Evolutionary conservation across 768 basidiomycete genomes (phyloP), one percentile per base, ranked within the genome.

Genomic region (Trametes villosa): DNA sequence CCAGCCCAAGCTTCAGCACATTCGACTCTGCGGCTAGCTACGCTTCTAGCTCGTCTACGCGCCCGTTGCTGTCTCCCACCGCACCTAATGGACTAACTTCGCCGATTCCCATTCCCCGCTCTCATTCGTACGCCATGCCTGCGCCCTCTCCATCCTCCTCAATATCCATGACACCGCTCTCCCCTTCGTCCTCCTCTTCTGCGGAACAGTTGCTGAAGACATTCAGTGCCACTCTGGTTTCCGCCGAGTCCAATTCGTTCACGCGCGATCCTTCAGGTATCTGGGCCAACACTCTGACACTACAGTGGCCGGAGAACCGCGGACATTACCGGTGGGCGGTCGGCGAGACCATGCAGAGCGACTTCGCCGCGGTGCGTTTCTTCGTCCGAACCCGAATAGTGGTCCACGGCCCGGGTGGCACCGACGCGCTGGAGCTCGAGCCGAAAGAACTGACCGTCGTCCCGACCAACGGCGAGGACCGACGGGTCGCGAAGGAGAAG

Each of bases 291-390:
- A 87, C 82, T 1, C 74, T 92, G 45, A 86, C 86, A 9, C 73
- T 91, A 41, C 86, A 87, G 65, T 90, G 91, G 87, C 89, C 91
- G 15, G 81, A 83, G 34, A 73, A 81, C 54, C 88, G 86, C 68
- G 83, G 87, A 3, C 81, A 81, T 59, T 86, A 82, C 67, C 84
- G 88, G 20, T 94, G 92, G 89, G 83, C 90, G 9, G 82, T 89
- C 57, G 92, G 92, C 12, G 91, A 92, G 77, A 88, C 89, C 27
- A 82, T 91, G 65, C 78, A 81, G 63, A 87, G 87, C 41, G 79
- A 83, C 51, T 72, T 88, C 65, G 85, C 83, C 15, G 81, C 83
- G 53, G 82, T 92, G 53, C 82, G 81, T 70, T 94, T 91, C 72
- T 86, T 87, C 71, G 76, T 88, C 65, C 83, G 85, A 45, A 78